phyloP scores from a whole-genome alignment of 1,139 yeast species.

The Chernovozyma sophiae-reginae region DNA sequence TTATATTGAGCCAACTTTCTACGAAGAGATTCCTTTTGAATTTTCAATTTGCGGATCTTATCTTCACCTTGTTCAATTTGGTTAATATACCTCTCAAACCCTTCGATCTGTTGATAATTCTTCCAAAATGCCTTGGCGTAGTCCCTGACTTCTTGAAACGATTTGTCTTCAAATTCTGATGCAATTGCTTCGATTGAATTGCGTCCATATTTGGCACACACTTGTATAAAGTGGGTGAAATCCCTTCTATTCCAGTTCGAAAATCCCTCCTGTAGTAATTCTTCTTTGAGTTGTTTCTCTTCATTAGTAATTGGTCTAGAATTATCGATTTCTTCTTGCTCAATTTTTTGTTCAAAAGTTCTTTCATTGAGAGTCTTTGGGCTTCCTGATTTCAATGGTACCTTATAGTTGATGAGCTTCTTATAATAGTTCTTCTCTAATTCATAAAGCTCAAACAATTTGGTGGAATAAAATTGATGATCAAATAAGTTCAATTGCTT shows the following conservation, averaged over 20 bases:
- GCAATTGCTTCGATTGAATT: constrained; percentile 59
- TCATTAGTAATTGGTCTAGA: constrained; percentile 67
- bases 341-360: constrained; percentile 50
- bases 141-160: constrained; percentile 62
- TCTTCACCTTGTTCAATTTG: constrained; percentile 80
- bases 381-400: constrained; percentile 43
- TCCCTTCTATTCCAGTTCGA: constrained; percentile 70
- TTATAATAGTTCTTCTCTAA: constrained; percentile 59
- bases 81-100: constrained; percentile 61
- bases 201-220: constrained; percentile 65
- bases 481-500: constrained; percentile 65
- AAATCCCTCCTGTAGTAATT: constrained; percentile 55
- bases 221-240: constrained; percentile 60
- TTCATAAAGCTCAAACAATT: constrained; percentile 58
- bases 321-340: constrained; percentile 59
- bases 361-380: constrained; percentile 41
- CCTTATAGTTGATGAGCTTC: constrained; percentile 48
- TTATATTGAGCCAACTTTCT: constrained; percentile 57
- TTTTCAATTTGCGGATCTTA: constrained; percentile 49
- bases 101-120: constrained; percentile 62
- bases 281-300: constrained; percentile 55
- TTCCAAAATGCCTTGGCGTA: constrained; percentile 69
- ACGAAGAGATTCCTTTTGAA: constrained; percentile 65
- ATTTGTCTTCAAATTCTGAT: constrained; percentile 60
- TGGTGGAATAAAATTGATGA: constrained; percentile 68